A percentile compares a stretch with the other conserved stretches of the same genome.
Evolutionary conservation across 2,329 filamentous ascomycete species (phyloP).

Genomic region (Kalmusia sp.): DNA sequence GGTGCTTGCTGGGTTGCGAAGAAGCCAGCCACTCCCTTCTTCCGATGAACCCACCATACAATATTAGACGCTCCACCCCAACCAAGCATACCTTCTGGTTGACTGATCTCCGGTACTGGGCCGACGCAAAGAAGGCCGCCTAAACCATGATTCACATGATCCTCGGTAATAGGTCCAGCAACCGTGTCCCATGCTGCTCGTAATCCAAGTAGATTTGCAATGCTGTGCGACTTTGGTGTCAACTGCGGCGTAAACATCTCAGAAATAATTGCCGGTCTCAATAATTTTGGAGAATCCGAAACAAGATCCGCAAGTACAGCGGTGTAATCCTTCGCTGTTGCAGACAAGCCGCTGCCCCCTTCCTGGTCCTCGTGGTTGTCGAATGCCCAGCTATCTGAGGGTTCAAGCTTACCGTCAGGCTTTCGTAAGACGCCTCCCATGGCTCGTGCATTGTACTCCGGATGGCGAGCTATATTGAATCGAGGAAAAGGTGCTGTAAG

Average conservation of each 20-base stretch:
- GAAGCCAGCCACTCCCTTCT: conserved; percentile 18
- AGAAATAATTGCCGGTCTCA: conserved; percentile 6
- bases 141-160: conserved; percentile 18
- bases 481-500: conserved; percentile 15
- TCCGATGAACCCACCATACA: conserved; percentile 22
- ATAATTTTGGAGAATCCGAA: conserved; percentile 10
- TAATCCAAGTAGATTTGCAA: conserved; percentile 8
- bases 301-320: conserved; percentile 18
- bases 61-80: conserved; percentile 20
- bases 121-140: conserved; percentile 14
- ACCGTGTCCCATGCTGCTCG: conserved; percentile 8
- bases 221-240: neutral
- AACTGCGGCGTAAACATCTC: conserved; percentile 9
- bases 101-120: conserved; percentile 9
- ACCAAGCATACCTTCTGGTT: conserved; percentile 10
- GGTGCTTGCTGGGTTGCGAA: conserved; percentile 21
- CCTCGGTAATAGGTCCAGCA: conserved; percentile 9
- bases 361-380: conserved; percentile 12
- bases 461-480: conserved; percentile 12
- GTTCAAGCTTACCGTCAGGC: conserved; percentile 4
- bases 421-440: neutral
- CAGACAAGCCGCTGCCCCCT: conserved; percentile 13
- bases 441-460: conserved; percentile 13
- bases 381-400: neutral
- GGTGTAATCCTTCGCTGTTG: conserved; percentile 8